phyloP scores from a whole-genome alignment of 345 rosid species.

The Cardamine occulta region DNA sequence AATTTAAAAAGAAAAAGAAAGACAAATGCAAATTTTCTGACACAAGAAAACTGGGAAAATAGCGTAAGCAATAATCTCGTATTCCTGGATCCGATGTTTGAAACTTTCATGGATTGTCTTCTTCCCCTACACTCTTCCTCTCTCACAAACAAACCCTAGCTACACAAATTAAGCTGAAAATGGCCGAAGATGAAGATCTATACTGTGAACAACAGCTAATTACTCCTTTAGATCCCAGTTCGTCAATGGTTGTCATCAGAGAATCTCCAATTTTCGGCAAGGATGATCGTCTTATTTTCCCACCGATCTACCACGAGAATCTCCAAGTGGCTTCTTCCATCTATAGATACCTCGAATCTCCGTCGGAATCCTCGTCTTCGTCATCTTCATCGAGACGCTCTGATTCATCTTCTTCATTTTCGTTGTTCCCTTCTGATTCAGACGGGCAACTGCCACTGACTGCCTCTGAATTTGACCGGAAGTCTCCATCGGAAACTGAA shows the following conservation, averaged over 20 bases:
- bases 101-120: conserved; percentile 18
- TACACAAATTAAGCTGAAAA: conserved; percentile 3
- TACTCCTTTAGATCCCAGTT: neutral
- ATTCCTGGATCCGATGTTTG: conserved; percentile 23
- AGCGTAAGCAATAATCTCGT: conserved; percentile 4
- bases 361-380: conserved; percentile 13
- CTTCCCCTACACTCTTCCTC: conserved; percentile 1
- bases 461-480: neutral
- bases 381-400: conserved; percentile 34
- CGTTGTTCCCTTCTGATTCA: conserved; percentile 35
- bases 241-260: conserved; percentile 53
- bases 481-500: conserved; percentile 17
- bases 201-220: conserved; percentile 3
- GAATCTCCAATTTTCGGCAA: conserved; percentile 36
- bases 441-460: conserved; percentile 13
- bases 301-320: conserved; percentile 61
- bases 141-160: conserved; percentile 27
- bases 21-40: neutral
- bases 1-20: too few relatives aligned
- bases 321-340: conserved; percentile 43
- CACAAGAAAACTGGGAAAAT: neutral
- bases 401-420: conserved; percentile 34
- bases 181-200: conserved; percentile 33
- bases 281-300: conserved; percentile 48
- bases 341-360: conserved; percentile 23